phyloP scores from a whole-genome alignment of 148 eudicot genomes.

The Camellia japonica region DNA sequence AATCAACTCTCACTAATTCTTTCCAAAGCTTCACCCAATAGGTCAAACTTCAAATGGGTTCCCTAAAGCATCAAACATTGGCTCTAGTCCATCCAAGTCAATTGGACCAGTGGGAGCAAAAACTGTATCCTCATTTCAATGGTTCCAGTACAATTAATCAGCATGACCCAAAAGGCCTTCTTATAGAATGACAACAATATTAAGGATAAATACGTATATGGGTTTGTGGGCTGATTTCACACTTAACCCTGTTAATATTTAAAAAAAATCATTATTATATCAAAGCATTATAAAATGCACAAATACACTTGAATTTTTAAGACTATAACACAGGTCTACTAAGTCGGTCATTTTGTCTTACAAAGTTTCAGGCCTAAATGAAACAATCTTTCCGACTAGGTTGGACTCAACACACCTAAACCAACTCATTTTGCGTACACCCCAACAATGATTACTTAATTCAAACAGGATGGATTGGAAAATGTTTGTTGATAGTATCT shows the following conservation, averaged over 20 bases:
- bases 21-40: neutral
- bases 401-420: neutral
- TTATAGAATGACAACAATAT: neutral
- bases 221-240: neutral
- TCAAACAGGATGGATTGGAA: neutral
- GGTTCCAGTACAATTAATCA: neutral
- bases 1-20: neutral
- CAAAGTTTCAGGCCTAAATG: neutral
- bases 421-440: neutral
- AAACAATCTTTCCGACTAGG: neutral
- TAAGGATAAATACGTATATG: neutral
- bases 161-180: neutral
- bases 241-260: neutral
- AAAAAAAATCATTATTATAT: neutral
- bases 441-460: neutral
- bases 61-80: neutral
- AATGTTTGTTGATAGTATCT: neutral
- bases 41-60: neutral
- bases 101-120: conserved; percentile 3
- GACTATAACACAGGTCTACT: no score
- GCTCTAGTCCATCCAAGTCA: neutral
- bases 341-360: neutral
- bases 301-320: neutral
- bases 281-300: neutral
- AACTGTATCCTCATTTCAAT: neutral